phyloP scores from a whole-genome alignment of 2,329 filamentous ascomycete species.

The Tolypocladium pustulatum region DNA sequence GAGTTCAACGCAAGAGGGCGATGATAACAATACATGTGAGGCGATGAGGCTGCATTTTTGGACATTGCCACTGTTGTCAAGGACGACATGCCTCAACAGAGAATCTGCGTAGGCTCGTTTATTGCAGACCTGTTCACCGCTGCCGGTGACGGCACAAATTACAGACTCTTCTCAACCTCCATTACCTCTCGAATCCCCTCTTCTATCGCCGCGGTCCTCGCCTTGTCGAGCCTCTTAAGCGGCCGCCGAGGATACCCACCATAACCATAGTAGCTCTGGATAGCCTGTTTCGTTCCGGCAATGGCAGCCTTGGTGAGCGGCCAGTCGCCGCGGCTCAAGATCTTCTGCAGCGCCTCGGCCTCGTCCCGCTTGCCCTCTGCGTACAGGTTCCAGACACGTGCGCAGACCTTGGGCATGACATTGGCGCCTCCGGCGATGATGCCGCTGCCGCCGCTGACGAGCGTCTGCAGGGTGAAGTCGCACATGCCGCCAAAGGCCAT shows the following conservation, averaged over 20 bases:
- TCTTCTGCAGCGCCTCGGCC: conserved; percentile 63
- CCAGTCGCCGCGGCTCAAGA: conserved; percentile 75
- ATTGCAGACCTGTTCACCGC: too few species aligned
- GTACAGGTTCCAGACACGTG: conserved; percentile 69
- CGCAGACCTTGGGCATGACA: conserved; percentile 73
- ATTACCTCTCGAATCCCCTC: conserved; percentile 53
- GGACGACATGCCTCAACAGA: too few species aligned
- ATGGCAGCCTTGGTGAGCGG: conserved; percentile 73
- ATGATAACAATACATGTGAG: too few species aligned
- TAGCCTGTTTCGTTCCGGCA: conserved; percentile 74
- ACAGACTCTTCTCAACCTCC: conserved; percentile 50
- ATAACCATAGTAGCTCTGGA: conserved; percentile 74
- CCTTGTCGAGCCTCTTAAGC: conserved; percentile 54
- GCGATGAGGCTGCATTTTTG: too few species aligned
- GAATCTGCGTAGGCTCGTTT: too few species aligned
- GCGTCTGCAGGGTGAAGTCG: conserved; percentile 77
- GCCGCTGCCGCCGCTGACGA: conserved; percentile 67
- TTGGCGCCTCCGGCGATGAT: conserved; percentile 83
- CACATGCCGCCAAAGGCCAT: conserved; percentile 83
- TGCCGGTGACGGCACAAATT: neutral
- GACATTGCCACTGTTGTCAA: too few species aligned
- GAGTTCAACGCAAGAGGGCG: too few species aligned
- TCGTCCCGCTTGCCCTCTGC: conserved; percentile 63
- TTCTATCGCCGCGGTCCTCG: conserved; percentile 39
- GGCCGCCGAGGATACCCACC: conserved; percentile 67